Evolutionary conservation across 2,329 filamentous ascomycete species (phyloP).

Genomic region (Paraphaeosphaeria minitans): DNA sequence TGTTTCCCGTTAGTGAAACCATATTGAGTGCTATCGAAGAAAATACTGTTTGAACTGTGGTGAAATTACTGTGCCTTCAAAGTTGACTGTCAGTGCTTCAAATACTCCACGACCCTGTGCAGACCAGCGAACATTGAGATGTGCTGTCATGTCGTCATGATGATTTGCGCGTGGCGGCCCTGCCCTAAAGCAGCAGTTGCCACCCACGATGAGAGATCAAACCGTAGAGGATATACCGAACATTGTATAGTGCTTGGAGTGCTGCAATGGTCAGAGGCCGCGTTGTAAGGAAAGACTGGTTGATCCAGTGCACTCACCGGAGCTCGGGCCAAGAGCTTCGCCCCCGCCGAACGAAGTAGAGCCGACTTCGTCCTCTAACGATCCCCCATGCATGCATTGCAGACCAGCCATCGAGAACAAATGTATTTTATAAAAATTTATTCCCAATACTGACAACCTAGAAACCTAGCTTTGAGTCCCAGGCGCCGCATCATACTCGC

Average conservation of each 20-base stretch:
- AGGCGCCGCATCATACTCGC: too few relatives aligned
- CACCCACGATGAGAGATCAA: neutral
- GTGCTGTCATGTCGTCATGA: conserved; percentile 10
- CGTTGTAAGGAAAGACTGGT: too few relatives aligned
- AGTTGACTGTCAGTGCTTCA: neutral
- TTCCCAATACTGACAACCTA: too few relatives aligned
- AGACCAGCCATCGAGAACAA: too few relatives aligned
- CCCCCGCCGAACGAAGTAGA: too few relatives aligned
- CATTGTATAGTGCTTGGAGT: neutral
- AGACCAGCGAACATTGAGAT: neutral
- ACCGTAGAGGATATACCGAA: neutral
- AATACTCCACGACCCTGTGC: neutral
- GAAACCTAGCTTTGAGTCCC: too few relatives aligned
- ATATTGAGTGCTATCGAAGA: neutral
- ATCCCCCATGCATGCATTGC: too few relatives aligned
- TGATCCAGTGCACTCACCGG: too few relatives aligned
- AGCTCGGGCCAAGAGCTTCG: too few relatives aligned
- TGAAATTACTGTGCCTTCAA: neutral
- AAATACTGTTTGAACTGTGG: neutral
- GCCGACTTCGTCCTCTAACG: too few relatives aligned
- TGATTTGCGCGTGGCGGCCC: conserved; percentile 1
- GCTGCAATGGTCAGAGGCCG: too few relatives aligned
- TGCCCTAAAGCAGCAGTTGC: neutral
- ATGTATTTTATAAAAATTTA: too few relatives aligned
- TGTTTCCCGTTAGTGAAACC: conserved; percentile 34